Conservation (phyloP, 768 basidiomycete genomes). For the Solioccasus polychromus region DNA sequence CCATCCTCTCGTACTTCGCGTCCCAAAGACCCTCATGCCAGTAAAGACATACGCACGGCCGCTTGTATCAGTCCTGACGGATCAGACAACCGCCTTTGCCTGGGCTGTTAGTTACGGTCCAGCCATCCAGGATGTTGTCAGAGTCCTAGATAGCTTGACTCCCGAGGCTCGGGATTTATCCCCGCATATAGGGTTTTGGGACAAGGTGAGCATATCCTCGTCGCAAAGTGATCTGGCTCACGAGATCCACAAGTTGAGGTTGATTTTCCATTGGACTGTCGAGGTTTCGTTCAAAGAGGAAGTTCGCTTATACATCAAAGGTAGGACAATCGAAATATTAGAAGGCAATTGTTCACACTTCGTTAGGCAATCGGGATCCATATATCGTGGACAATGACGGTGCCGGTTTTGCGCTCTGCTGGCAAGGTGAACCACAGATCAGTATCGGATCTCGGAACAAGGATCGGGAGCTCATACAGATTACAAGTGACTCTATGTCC, state of each 20-base stretch:
- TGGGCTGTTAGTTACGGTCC: slow-evolving; percentile 91
- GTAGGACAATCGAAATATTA: slow-evolving; percentile 35
- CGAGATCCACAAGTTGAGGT: slow-evolving; percentile 49
- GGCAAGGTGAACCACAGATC: slow-evolving; percentile 73
- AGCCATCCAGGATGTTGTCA: slow-evolving; percentile 82
- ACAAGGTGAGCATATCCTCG: slow-evolving; percentile 58
- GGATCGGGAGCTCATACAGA: slow-evolving; percentile 78
- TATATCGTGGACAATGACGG: slow-evolving; percentile 66
- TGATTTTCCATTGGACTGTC: slow-evolving; percentile 83
- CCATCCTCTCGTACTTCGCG: slow-evolving; percentile 50
- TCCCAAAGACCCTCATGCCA: slow-evolving; percentile 94
- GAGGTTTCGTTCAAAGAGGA: slow-evolving; percentile 65
- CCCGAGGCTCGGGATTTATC: slow-evolving; percentile 78
- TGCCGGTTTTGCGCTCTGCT: slow-evolving; percentile 84
- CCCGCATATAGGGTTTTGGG: slow-evolving; percentile 89
- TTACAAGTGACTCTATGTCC: slow-evolving; percentile 74
- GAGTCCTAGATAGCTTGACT: slow-evolving; percentile 76
- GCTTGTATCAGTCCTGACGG: slow-evolving; percentile 60
- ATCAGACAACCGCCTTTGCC: slow-evolving; percentile 66
- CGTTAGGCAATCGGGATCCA: slow-evolving; percentile 77
- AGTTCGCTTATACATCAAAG: slow-evolving; percentile 84
- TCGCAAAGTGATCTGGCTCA: slow-evolving; percentile 4
- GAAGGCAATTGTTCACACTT: slow-evolving; percentile 6
- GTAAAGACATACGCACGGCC: slow-evolving; percentile 90
- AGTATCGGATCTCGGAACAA: slow-evolving; percentile 67